These are phyloP conservation scores for Solanum hybrid DNA, from an alignment of 305 asterid species.

Conservation along the genomic window DNA sequence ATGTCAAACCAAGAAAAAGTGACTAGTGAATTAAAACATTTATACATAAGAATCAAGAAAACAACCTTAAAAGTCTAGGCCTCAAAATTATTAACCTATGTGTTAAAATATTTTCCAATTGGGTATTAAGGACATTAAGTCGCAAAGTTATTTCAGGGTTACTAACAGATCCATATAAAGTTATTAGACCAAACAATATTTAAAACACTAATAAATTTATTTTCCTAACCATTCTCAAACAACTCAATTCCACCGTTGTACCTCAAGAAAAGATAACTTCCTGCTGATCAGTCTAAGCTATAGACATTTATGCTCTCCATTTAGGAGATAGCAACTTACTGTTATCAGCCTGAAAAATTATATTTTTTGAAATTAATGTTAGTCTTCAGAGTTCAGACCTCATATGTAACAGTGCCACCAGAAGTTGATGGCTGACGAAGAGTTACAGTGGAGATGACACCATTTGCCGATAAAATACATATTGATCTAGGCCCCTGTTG, in stretches of 20 bases:
- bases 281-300: background rate
- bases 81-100: background rate
- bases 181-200: background rate
- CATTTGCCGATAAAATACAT: slow-evolving; percentile 65
- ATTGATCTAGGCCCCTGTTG: slow-evolving; percentile 57
- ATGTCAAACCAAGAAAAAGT: background rate
- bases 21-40: background rate
- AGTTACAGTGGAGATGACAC: slow-evolving; percentile 64
- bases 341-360: background rate
- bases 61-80: background rate
- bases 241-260: background rate
- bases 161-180: background rate
- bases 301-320: background rate
- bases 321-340: background rate
- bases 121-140: background rate
- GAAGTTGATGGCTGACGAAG: slow-evolving; percentile 51
- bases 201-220: background rate
- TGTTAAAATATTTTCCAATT: background rate
- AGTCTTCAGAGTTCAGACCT: slow-evolving; percentile 46
- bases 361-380: background rate
- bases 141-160: background rate
- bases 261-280: background rate
- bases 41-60: background rate
- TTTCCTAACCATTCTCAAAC: background rate
- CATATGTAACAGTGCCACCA: slow-evolving; percentile 65